phyloP scores from a whole-genome alignment of 1,284 basidiomycete species.

The Heterobasidion occidentale region DNA sequence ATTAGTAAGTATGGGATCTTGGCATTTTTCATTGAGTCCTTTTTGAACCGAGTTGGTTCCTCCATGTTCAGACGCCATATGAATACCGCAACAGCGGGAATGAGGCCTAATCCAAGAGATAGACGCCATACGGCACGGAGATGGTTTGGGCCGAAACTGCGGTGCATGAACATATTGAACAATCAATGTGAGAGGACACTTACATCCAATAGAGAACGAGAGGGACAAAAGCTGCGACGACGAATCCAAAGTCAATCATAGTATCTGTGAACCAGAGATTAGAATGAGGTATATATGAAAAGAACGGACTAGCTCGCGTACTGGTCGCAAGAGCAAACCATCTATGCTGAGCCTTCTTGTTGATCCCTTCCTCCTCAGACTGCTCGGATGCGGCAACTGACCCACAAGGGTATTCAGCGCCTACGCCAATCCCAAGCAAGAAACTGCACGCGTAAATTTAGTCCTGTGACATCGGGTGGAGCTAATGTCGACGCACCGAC shows the following conservation, averaged over 20 bases:
- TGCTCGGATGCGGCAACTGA: slow-evolving; percentile 90
- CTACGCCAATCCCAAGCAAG: slow-evolving; percentile 76
- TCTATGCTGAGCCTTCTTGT: slow-evolving; percentile 73
- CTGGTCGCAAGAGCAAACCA: slow-evolving; percentile 86
- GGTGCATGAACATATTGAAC: background rate
- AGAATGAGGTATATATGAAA: background rate
- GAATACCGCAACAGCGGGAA: slow-evolving; percentile 78
- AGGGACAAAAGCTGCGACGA: slow-evolving; percentile 77
- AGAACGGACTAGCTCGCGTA: slow-evolving; percentile 24
- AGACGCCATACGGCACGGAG: slow-evolving; percentile 84
- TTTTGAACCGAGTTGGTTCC: slow-evolving; percentile 67
- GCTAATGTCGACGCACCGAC: slow-evolving; percentile 43
- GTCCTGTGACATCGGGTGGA: background rate
- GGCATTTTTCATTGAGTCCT: slow-evolving; percentile 69
- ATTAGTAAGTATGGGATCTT: slow-evolving; percentile 76
- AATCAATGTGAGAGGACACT: slow-evolving; percentile 16
- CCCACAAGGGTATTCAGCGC: slow-evolving; percentile 89
- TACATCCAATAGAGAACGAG: slow-evolving; percentile 83
- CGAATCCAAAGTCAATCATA: slow-evolving; percentile 90
- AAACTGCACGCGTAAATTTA: slow-evolving; percentile 35
- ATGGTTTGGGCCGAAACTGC: slow-evolving; percentile 70
- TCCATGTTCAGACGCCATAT: slow-evolving; percentile 84
- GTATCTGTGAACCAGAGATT: slow-evolving; percentile 41
- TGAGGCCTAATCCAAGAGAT: slow-evolving; percentile 79
- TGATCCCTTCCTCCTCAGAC: slow-evolving; percentile 75